A percentile compares a stretch with the other conserved stretches of the same genome.
phyloP scores from a whole-genome alignment of 495 filamentous ascomycete genomes.

The Aspergillus cavernicola region DNA sequence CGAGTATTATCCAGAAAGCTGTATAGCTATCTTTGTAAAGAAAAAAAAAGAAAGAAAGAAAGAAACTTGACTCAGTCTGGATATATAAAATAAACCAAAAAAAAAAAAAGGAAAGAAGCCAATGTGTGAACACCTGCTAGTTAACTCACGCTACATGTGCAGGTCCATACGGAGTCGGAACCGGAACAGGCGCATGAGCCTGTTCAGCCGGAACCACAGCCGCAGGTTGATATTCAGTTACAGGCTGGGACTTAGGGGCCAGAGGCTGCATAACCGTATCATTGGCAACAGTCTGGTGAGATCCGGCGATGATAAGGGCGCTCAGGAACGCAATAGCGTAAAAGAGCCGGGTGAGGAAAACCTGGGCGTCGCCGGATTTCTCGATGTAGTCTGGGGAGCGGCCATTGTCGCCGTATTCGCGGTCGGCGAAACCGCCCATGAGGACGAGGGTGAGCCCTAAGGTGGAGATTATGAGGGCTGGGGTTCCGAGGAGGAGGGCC shows the following conservation, averaged over 20 bases:
- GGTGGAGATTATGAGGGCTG: background rate
- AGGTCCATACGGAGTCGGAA: background rate
- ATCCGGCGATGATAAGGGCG: constrained; percentile 1
- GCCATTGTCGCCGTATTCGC: background rate
- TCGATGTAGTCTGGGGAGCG: background rate
- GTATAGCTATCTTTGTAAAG: too few species aligned
- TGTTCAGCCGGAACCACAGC: background rate
- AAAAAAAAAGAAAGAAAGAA: too few species aligned
- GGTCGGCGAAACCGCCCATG: constrained; percentile 9
- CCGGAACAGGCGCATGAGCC: background rate
- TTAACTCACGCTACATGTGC: background rate
- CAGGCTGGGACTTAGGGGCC: background rate
- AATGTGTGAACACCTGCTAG: too few species aligned
- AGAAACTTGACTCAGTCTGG: too few species aligned
- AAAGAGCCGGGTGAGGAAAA: constrained; percentile 6
- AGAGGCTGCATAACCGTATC: background rate
- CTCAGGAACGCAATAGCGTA: constrained; percentile 4
- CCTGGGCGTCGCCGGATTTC: background rate
- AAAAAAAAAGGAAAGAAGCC: too few species aligned
- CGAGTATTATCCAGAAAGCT: too few species aligned
- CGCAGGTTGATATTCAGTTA: background rate
- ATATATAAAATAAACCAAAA: too few species aligned
- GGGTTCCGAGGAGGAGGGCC: background rate
- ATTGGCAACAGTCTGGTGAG: background rate
- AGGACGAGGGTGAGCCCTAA: background rate